phyloP scores from a whole-genome alignment of 495 filamentous ascomycete species.

The Clohesyomyces aquaticus region DNA sequence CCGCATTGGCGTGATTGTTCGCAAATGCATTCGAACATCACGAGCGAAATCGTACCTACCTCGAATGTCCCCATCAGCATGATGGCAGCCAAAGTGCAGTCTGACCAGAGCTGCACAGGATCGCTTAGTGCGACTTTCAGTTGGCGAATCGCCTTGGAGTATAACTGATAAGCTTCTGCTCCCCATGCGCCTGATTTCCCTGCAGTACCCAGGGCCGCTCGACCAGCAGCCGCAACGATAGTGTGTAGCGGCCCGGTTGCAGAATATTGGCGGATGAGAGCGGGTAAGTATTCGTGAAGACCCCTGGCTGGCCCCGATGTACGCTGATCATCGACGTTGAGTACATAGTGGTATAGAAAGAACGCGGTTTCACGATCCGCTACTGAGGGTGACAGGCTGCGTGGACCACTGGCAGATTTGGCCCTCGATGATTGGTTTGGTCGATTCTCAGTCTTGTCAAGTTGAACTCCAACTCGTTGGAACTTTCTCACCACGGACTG shows the following conservation, averaged over 20 bases:
- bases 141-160: neutral
- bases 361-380: constrained; percentile 1
- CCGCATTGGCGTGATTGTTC: no score
- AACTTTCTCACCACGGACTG: neutral
- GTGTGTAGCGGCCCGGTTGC: neutral
- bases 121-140: neutral
- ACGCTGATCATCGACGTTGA: neutral
- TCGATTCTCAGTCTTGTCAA: no score
- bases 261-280: neutral
- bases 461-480: no score
- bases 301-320: neutral
- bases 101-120: neutral
- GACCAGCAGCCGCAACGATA: constrained; percentile 1
- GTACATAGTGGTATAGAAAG: constrained; percentile 4
- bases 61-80: constrained; percentile 6
- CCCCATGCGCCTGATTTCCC: constrained; percentile 5
- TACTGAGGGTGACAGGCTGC: constrained; percentile 2
- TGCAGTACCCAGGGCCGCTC: constrained; percentile 1
- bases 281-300: neutral
- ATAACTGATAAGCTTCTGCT: neutral
- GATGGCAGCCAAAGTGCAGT: neutral
- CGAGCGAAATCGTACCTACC: no score
- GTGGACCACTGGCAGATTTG: no score
- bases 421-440: no score
- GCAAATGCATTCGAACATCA: no score